phyloP scores from a whole-genome alignment of 768 basidiomycete genomes.

The Phaeotremella skinneri region DNA sequence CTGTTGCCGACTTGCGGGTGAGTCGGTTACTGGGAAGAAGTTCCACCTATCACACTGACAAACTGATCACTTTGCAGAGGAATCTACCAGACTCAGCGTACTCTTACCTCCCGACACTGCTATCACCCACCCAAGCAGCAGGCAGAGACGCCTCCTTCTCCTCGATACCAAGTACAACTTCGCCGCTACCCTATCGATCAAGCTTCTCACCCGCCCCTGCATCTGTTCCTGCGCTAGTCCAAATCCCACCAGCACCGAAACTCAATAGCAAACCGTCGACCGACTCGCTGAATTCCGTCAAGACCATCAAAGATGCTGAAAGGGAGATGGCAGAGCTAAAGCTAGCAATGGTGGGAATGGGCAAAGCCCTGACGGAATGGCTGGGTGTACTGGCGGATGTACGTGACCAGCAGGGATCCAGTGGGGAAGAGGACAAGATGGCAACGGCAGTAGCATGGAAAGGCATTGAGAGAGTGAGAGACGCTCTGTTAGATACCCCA shows the following conservation, averaged over 20 bases:
- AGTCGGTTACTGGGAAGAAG: slow-evolving; percentile 5
- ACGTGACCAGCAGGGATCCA: background rate
- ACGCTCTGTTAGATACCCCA: slow-evolving; percentile 40
- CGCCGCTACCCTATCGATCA: slow-evolving; percentile 23
- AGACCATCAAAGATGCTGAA: slow-evolving; percentile 41
- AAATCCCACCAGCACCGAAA: slow-evolving; percentile 12
- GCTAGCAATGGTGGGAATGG: slow-evolving; percentile 50
- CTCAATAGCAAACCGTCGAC: slow-evolving; percentile 21
- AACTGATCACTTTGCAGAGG: slow-evolving; percentile 56
- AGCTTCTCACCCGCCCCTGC: slow-evolving; percentile 6
- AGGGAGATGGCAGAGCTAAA: slow-evolving; percentile 48
- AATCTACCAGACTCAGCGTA: slow-evolving; percentile 78
- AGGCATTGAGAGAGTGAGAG: slow-evolving; percentile 41
- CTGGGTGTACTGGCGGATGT: slow-evolving; percentile 22
- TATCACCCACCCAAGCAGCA: slow-evolving; percentile 31
- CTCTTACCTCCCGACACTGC: slow-evolving; percentile 41
- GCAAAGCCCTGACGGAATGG: slow-evolving; percentile 47
- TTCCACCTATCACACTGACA: background rate
- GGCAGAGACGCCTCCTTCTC: slow-evolving; percentile 27
- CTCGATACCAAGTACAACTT: slow-evolving; percentile 25
- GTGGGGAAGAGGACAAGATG: slow-evolving; percentile 7
- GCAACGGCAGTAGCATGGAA: slow-evolving; percentile 19
- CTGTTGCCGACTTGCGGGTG: slow-evolving; percentile 49
- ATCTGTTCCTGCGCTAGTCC: background rate
- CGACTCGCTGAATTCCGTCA: slow-evolving; percentile 20